phyloP scores from a whole-genome alignment of 2,329 filamentous ascomycete genomes.

The Chaetomium strumarium region DNA sequence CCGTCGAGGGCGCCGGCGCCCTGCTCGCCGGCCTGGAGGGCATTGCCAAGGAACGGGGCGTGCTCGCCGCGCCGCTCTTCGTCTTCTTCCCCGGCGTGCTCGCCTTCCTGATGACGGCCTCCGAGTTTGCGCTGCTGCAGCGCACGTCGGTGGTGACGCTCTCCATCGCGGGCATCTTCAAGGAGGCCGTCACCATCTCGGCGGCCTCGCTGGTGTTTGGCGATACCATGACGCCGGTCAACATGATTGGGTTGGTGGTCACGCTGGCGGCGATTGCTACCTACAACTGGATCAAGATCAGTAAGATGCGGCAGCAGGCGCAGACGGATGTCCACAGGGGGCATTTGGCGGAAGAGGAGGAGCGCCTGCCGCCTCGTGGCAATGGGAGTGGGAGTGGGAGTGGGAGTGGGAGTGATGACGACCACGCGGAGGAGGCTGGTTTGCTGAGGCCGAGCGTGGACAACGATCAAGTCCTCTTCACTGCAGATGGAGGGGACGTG shows the following conservation, averaged over 20 bases:
- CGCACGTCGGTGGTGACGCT: conserved; percentile 94
- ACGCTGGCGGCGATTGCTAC: conserved; percentile 80
- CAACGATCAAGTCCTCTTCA: conserved; percentile 14
- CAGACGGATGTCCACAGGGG: conserved; percentile 43
- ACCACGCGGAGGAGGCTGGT: conserved; percentile 41
- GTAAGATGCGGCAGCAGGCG: conserved; percentile 78
- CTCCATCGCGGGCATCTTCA: conserved; percentile 96
- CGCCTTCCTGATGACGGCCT: conserved; percentile 94
- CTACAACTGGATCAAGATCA: conserved; percentile 94
- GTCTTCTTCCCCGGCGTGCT: conserved; percentile 85
- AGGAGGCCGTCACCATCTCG: conserved; percentile 93
- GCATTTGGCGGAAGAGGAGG: conserved; percentile 28
- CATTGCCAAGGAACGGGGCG: conserved; percentile 63
- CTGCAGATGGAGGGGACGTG: conserved; percentile 14
- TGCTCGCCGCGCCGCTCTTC: conserved; percentile 60
- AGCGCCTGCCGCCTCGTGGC: conserved; percentile 11
- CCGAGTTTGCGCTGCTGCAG: conserved; percentile 91
- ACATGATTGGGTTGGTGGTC: conserved; percentile 78
- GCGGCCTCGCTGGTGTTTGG: conserved; percentile 84
- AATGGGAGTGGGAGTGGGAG: conserved; percentile 7
- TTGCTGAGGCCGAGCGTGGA: conserved; percentile 33
- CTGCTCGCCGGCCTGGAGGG: conserved; percentile 60
- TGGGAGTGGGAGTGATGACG: conserved; percentile 27
- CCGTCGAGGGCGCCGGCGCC: conserved; percentile 71
- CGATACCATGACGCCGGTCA: conserved; percentile 80